phyloP scores from a whole-genome alignment of 768 basidiomycete species.

The Thelephora ganbajun region DNA sequence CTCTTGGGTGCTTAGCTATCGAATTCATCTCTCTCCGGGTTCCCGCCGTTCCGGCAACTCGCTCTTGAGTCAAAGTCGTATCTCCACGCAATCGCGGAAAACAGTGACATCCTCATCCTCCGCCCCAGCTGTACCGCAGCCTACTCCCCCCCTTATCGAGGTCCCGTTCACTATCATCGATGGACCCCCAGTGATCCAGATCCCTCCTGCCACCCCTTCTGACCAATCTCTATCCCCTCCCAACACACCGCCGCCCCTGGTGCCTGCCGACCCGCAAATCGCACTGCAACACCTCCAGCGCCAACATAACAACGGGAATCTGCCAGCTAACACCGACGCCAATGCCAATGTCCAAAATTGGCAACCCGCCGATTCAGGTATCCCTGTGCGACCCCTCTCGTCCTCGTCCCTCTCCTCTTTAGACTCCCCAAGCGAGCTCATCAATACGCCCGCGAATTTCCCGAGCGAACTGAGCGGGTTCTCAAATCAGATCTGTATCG shows the following conservation, averaged over 20 bases:
- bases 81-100: not conserved
- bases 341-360: not conserved
- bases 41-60: constrained; percentile 26
- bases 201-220: not conserved
- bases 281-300: not conserved
- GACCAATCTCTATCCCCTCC: not conserved
- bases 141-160: not conserved
- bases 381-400: not conserved
- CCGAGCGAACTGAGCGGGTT: too few relatives aligned
- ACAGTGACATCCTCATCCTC: not conserved
- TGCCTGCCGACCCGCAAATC: not conserved
- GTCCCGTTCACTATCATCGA: not conserved
- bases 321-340: not conserved
- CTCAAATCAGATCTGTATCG: too few relatives aligned
- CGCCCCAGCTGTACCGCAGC: not conserved
- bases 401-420: not conserved
- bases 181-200: not conserved
- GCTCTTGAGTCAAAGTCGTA: not conserved
- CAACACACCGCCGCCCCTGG: not conserved
- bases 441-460: too few relatives aligned
- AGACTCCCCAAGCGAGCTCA: not conserved
- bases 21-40: constrained; percentile 71
- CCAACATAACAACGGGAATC: not conserved
- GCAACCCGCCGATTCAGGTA: not conserved
- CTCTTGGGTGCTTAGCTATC: constrained; percentile 35